Evolutionary conservation across 106 monocot species (phyloP).

Genomic region (Allium fistulosum): DNA sequence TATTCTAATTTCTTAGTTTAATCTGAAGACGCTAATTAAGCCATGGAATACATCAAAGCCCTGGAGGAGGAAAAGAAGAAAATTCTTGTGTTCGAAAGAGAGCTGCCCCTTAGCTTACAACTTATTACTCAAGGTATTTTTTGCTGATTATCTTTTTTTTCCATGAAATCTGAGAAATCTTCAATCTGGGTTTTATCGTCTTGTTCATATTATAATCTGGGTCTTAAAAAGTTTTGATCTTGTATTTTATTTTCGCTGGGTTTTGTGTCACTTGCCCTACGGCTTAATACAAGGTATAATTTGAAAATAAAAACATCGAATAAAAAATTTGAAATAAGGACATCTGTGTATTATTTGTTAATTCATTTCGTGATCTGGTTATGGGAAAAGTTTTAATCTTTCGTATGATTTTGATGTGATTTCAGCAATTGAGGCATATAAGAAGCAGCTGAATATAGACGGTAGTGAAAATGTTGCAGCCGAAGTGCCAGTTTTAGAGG

Average conservation of each 20-base stretch:
- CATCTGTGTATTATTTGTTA: neutral
- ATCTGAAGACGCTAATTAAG: neutral
- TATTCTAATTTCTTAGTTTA: neutral
- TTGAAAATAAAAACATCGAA: neutral
- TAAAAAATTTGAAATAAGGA: neutral
- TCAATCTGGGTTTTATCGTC: neutral
- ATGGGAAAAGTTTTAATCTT: neutral
- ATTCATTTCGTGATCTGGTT: neutral
- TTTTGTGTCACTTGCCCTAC: constrained; percentile 27
- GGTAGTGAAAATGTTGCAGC: neutral
- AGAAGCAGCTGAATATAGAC: neutral
- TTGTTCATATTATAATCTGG: neutral
- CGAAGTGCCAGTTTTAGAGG: constrained; percentile 14
- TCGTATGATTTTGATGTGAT: neutral
- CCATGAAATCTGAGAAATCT: constrained; percentile 44
- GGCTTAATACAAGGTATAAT: neutral
- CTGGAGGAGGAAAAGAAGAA: constrained; percentile 73
- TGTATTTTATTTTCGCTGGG: neutral
- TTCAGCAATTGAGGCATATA: constrained; percentile 13
- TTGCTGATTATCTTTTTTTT: constrained; percentile 45
- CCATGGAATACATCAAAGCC: constrained; percentile 35
- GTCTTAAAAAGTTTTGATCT: no score
- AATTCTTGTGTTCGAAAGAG: constrained; percentile 63
- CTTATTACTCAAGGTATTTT: constrained; percentile 32
- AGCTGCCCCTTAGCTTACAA: constrained; percentile 43